Base-by-base conservation (phyloP, 2,329 filamentous ascomycete genomes). In the Penicillium italicum region DNA sequence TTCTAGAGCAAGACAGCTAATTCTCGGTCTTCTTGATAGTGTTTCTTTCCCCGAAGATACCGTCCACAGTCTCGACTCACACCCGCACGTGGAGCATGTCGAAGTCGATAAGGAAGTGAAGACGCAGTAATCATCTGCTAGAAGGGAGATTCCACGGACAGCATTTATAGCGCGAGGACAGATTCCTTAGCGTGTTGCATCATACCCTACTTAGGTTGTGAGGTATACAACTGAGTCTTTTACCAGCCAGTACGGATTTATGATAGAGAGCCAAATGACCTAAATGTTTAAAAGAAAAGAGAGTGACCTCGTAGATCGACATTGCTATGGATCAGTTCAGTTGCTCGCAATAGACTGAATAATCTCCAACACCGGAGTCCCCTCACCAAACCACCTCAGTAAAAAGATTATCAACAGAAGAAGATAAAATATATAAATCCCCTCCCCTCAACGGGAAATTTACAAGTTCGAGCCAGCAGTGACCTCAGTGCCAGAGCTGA, bases 391-490 rank as follows among this genome's bases (percentile, higher is more conserved):
- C 37, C 51, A 24, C 28, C 37, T 28, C 26, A 4, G 8, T 18
- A 14, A 28, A 33, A n/a, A n/a, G n/a, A n/a, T n/a, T 3, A 42
- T 31, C 43, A 43, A 37, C n/a, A 50, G 37, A 18, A 22, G 12
- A 49, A 43, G 31, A 44, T 50, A 22, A 46, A 16, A 42, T 22
- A 34, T 18, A 3, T n/a, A 36, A 0, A 28, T 20, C 1, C 5
- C 8, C 30, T 12, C 18, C 9, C 1, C 12, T 34, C 20, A 26
- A 46, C 40, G 1, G 6, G 5, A n/a, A 22, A 12, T n/a, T 57
- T 56, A 69, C 44, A 70, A 53, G 57, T 71, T 71, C 0, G 58
- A 57, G 5, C 28, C 50, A 28, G 68, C 68, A 44, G 62, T 67
- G n/a, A 61, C 43, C 28, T 55, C 60, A 9, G 40, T 36, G 5